Evolutionary conservation across 371 early-diverging fungal species (phyloP).

Genomic region (Phascolomyces articulosus): DNA sequence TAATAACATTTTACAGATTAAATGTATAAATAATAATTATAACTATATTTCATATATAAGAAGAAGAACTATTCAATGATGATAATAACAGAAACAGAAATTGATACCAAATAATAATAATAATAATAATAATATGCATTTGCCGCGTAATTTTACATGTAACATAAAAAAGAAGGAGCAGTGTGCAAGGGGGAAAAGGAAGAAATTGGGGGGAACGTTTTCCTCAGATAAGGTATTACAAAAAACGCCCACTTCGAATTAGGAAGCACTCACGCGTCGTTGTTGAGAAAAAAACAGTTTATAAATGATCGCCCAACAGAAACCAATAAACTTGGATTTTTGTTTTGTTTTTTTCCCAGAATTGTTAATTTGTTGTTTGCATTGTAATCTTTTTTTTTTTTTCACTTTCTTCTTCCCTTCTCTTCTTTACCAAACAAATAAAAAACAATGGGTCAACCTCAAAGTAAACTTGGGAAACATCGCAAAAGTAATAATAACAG

Average conservation of each 20-base stretch:
- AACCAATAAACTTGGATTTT: no score
- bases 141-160: no score
- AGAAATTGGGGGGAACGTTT: background rate
- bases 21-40: no score
- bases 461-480: constrained; percentile 11
- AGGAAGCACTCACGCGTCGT: background rate
- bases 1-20: background rate
- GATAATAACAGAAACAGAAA: no score
- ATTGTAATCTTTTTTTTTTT: constrained; percentile 1
- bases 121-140: no score
- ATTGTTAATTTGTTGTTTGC: background rate
- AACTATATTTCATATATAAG: no score
- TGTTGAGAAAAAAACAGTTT: constrained; percentile 1
- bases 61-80: no score
- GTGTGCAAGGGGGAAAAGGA: no score
- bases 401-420: no score
- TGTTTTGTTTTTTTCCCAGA: background rate
- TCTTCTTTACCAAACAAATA: no score
- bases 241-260: constrained; percentile 1
- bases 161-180: no score
- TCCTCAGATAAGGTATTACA: background rate
- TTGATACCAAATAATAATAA: no score
- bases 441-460: constrained; percentile 17
- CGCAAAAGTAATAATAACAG: constrained; percentile 1
- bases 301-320: background rate